Evolutionary conservation across 1,284 basidiomycete genomes (phyloP).

Genomic region (Coniophora puteana): DNA sequence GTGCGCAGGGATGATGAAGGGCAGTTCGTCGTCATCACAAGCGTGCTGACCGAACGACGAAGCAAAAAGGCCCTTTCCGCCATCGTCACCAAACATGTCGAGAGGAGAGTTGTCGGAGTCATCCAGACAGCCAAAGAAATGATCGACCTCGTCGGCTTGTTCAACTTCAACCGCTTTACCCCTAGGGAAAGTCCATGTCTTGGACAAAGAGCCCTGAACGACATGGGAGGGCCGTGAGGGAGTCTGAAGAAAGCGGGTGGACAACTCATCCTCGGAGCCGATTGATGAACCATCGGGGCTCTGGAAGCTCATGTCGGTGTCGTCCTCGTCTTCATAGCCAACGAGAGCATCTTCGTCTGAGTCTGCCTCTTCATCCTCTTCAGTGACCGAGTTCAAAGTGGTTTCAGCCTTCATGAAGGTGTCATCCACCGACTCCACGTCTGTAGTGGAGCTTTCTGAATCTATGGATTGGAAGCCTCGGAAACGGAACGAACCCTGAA

Average conservation of each 20-base stretch:
- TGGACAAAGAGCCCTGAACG: conserved; percentile 49
- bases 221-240: conserved; percentile 22
- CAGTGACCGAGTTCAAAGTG: conserved; percentile 51
- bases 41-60: conserved; percentile 45
- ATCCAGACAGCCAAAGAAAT: conserved; percentile 72
- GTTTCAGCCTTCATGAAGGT: conserved; percentile 33
- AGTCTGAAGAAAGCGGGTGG: conserved; percentile 5
- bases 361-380: conserved; percentile 50
- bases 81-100: conserved; percentile 42
- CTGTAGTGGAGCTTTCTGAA: conserved; percentile 57
- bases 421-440: conserved; percentile 57
- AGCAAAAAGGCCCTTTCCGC: conserved; percentile 54
- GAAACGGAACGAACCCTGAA: conserved; percentile 32
- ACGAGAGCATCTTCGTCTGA: conserved; percentile 56
- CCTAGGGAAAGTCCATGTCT: conserved; percentile 68
- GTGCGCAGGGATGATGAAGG: conserved; percentile 48
- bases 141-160: conserved; percentile 48
- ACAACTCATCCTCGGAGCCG: conserved; percentile 49
- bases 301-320: conserved; percentile 47
- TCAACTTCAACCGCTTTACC: conserved; percentile 22
- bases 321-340: conserved; percentile 70
- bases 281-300: conserved; percentile 52
- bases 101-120: conserved; percentile 50
- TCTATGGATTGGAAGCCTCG: conserved; percentile 61
- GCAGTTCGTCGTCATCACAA: conserved; percentile 37